Conservation (phyloP, 208 protist species). For the Trypanosoma boissoni region DNA sequence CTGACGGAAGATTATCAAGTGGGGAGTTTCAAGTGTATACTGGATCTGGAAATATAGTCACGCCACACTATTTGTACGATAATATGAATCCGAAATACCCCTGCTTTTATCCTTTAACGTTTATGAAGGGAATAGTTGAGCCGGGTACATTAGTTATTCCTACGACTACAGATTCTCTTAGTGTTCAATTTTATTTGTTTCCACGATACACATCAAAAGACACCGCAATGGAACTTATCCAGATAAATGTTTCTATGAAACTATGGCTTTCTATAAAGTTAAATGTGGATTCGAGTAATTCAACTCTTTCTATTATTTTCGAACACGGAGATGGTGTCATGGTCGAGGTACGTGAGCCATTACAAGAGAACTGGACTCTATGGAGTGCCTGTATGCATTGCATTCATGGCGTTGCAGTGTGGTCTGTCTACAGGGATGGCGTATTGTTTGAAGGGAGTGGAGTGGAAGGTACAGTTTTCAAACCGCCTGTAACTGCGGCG, state of each 20-base stretch:
- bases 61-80: constrained; percentile 41
- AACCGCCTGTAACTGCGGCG: constrained; percentile 19
- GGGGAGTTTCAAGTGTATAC: constrained; percentile 36
- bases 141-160: constrained; percentile 43
- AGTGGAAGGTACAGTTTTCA: constrained; percentile 44
- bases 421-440: constrained; percentile 75
- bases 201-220: constrained; percentile 26
- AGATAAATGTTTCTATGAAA: constrained; percentile 37
- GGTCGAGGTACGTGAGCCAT: constrained; percentile 60
- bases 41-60: constrained; percentile 48
- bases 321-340: constrained; percentile 58
- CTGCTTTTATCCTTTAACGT: constrained; percentile 15
- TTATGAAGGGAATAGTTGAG: constrained; percentile 38
- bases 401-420: constrained; percentile 54
- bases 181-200: constrained; percentile 73
- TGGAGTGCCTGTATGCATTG: constrained; percentile 73
- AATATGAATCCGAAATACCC: constrained; percentile 14
- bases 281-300: constrained; percentile 33
- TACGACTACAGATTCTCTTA: constrained; percentile 57
- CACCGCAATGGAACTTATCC: constrained; percentile 47
- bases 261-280: constrained; percentile 59
- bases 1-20: not conserved
- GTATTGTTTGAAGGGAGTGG: constrained; percentile 36
- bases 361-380: constrained; percentile 46
- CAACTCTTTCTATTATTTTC: constrained; percentile 54